phyloP scores from a whole-genome alignment of 2,329 filamentous ascomycete genomes.

The Paradendryphiella salina region DNA sequence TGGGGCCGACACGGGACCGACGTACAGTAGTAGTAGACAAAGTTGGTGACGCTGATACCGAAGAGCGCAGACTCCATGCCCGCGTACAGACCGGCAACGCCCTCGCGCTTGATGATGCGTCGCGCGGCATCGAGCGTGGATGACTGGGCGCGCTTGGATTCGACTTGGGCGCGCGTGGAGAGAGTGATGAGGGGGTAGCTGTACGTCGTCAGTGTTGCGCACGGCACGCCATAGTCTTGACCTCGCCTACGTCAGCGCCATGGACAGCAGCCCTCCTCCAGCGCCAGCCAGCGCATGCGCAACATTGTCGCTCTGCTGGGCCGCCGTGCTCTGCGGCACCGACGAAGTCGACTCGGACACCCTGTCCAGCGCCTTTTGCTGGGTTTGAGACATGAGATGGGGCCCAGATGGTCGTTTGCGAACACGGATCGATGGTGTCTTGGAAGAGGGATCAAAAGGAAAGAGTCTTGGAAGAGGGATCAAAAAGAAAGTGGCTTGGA shows the following conservation, averaged over 20 bases:
- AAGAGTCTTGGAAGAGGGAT: conserved; percentile 1
- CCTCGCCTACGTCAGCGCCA: conserved; percentile 78
- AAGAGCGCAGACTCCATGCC: conserved; percentile 93
- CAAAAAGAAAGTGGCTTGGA: background rate
- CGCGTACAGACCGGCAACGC: conserved; percentile 84
- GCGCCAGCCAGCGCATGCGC: conserved; percentile 92
- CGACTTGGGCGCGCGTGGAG: conserved; percentile 95
- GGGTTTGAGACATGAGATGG: conserved; percentile 34
- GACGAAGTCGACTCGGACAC: conserved; percentile 41
- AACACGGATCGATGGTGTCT: too few relatives aligned
- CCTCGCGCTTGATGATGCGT: conserved; percentile 88
- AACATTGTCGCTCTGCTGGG: conserved; percentile 93
- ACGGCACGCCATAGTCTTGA: background rate
- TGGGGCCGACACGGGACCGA: background rate
- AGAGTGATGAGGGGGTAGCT: conserved; percentile 97
- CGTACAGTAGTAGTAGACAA: conserved; percentile 96
- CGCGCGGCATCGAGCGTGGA: conserved; percentile 81
- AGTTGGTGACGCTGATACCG: conserved; percentile 98
- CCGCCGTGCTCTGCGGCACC: conserved; percentile 61
- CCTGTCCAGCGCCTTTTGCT: conserved; percentile 40
- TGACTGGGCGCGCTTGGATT: conserved; percentile 88
- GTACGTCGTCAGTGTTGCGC: conserved; percentile 17
- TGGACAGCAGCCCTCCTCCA: conserved; percentile 91
- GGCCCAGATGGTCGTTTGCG: too few relatives aligned
- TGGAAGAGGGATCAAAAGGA: conserved; percentile 6